Evolutionary conservation across 176 grass and related monocot species (phyloP).

Genomic region (Phragmites australis): DNA sequence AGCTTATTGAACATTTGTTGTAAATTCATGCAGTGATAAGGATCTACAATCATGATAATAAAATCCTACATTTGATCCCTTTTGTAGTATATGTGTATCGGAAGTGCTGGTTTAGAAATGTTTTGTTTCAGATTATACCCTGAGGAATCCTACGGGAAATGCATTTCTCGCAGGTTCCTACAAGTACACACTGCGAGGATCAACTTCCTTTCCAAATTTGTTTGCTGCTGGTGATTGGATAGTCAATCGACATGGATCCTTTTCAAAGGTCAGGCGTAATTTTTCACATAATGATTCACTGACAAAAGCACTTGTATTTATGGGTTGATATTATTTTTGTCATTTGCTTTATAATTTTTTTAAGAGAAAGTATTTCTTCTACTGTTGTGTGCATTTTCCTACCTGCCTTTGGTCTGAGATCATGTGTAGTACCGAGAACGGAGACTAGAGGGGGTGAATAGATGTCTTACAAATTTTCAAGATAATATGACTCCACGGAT

Average conservation of each 20-base stretch:
- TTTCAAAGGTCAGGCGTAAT: slow-evolving; percentile 64
- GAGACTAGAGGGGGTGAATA: no score
- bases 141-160: slow-evolving; percentile 2
- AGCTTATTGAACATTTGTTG: not conserved
- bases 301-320: slow-evolving; percentile 25
- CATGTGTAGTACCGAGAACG: no score
- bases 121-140: not conserved
- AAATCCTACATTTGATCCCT: not conserved
- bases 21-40: not conserved
- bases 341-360: slow-evolving; percentile 9
- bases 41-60: slow-evolving; percentile 34
- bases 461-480: no score
- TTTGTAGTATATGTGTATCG: not conserved
- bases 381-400: not conserved
- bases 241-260: slow-evolving; percentile 81
- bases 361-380: not conserved
- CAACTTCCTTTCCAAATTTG: slow-evolving; percentile 76
- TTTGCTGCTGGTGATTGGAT: slow-evolving; percentile 93
- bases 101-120: not conserved
- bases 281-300: slow-evolving; percentile 13
- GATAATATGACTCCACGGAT: no score
- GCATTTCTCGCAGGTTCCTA: slow-evolving; percentile 66
- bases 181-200: slow-evolving; percentile 63
- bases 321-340: slow-evolving; percentile 17
- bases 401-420: not conserved